These are phyloP conservation scores for Aureobasidium sp. DNA, from an alignment of 2,329 filamentous ascomycete genomes.

Conservation along the genomic window DNA sequence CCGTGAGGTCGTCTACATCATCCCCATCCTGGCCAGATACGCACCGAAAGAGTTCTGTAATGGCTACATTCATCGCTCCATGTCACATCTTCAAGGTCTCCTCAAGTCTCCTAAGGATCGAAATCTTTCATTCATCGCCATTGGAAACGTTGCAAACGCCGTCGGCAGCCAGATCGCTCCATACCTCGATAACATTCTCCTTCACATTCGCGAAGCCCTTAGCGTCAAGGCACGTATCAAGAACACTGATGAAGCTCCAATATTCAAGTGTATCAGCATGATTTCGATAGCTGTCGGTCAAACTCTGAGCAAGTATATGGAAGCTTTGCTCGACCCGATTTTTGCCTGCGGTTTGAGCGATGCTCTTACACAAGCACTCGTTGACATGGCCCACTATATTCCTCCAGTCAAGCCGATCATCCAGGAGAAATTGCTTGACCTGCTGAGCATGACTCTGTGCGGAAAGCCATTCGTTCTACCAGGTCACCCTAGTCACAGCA, in stretches of 20 bases:
- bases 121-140: slow-evolving; percentile 89
- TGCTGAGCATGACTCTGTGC: slow-evolving; percentile 88
- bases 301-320: slow-evolving; percentile 97
- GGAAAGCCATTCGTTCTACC: slow-evolving; percentile 87
- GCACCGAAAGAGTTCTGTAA: slow-evolving; percentile 83
- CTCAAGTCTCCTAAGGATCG: slow-evolving; percentile 91
- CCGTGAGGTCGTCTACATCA: slow-evolving; percentile 81
- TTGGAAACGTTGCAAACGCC: slow-evolving; percentile 92
- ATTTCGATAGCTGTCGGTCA: slow-evolving; percentile 92
- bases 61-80: slow-evolving; percentile 86
- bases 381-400: slow-evolving; percentile 99
- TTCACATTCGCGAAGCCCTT: slow-evolving; percentile 86
- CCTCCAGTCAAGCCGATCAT: slow-evolving; percentile 88
- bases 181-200: slow-evolving; percentile 87
- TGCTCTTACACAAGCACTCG: slow-evolving; percentile 86
- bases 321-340: slow-evolving; percentile 87
- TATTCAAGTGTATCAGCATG: slow-evolving; percentile 97
- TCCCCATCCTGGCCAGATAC: slow-evolving; percentile 88
- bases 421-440: slow-evolving; percentile 86
- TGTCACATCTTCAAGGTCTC: slow-evolving; percentile 90
- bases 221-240: slow-evolving; percentile 66
- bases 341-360: slow-evolving; percentile 94
- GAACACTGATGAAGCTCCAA: slow-evolving; percentile 57
- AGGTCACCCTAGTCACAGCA: slow-evolving; percentile 81
- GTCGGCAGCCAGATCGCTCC: slow-evolving; percentile 92